phyloP scores from a whole-genome alignment of 176 grass and related monocot genomes.

The Oryza meridionalis region DNA sequence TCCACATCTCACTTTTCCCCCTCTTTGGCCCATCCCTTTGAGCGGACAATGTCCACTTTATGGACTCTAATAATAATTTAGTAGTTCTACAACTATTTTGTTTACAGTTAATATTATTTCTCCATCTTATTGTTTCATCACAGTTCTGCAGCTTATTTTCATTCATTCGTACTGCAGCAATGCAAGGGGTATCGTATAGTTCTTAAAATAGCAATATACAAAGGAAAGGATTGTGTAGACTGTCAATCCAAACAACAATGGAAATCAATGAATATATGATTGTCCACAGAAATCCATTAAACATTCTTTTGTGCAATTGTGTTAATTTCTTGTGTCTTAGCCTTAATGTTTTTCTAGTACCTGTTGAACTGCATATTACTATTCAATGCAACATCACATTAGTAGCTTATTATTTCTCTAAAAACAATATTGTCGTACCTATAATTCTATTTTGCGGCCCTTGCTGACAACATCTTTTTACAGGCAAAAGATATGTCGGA shows the following conservation, averaged over 20 bases:
- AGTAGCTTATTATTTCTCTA: conserved; percentile 1
- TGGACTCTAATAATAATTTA: no score
- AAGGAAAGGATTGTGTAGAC: conserved; percentile 5
- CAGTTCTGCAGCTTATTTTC: no score
- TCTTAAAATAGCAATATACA: conserved; percentile 13
- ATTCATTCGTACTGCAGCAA: no score
- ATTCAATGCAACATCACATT: conserved; percentile 8
- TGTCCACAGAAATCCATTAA: neutral
- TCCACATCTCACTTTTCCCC: no score
- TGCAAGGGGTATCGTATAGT: neutral
- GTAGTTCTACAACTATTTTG: no score
- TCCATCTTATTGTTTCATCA: no score
- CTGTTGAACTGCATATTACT: conserved; percentile 11
- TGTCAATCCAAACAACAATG: conserved; percentile 25
- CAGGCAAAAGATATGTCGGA: conserved; percentile 97
- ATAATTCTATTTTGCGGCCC: conserved; percentile 12
- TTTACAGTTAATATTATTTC: no score
- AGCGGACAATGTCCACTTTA: no score
- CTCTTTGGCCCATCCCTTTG: no score
- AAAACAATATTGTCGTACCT: neutral
- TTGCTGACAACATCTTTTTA: conserved; percentile 35
- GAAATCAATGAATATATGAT: neutral
- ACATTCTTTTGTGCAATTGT: neutral
- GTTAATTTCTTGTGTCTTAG: conserved; percentile 13
- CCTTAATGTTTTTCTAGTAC: neutral